Evolutionary conservation across 1,284 basidiomycete species (phyloP).

Genomic region (Schizophyllum commune): DNA sequence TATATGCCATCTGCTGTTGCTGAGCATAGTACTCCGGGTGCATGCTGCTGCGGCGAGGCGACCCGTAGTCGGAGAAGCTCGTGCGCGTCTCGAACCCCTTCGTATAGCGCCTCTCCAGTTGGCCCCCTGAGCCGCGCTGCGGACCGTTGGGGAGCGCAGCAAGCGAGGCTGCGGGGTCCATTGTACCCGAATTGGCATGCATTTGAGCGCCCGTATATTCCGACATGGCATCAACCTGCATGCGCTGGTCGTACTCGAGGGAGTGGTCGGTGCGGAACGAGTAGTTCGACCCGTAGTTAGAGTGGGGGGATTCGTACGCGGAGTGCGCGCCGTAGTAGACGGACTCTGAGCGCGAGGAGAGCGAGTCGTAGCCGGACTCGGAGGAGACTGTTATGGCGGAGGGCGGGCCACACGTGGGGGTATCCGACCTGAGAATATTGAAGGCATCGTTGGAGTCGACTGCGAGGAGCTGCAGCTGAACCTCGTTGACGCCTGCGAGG

Average conservation of each 20-base stretch:
- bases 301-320: constrained; percentile 21
- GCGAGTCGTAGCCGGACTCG: constrained; percentile 59
- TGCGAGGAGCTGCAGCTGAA: constrained; percentile 54
- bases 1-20: neutral
- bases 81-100: constrained; percentile 36
- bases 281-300: constrained; percentile 29
- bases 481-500: constrained; percentile 54
- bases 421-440: constrained; percentile 52
- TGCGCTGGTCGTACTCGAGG: constrained; percentile 57
- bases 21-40: neutral
- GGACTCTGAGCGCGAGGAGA: constrained; percentile 57
- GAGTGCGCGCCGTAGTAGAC: constrained; percentile 56
- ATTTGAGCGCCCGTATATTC: constrained; percentile 42
- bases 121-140: constrained; percentile 48
- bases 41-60: constrained; percentile 29
- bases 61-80: constrained; percentile 58
- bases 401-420: constrained; percentile 59
- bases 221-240: constrained; percentile 44
- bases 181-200: constrained; percentile 17
- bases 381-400: constrained; percentile 73
- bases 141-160: constrained; percentile 49
- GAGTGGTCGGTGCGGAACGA: constrained; percentile 55
- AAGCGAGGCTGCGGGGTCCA: constrained; percentile 30
- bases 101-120: constrained; percentile 40
- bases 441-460: constrained; percentile 57